A percentile compares a stretch with the other conserved stretches of the same genome.
These are phyloP conservation scores for Pseudogymnoascus sp. DNA, from an alignment of 2,329 filamentous ascomycete genomes.

Conservation along the genomic window DNA sequence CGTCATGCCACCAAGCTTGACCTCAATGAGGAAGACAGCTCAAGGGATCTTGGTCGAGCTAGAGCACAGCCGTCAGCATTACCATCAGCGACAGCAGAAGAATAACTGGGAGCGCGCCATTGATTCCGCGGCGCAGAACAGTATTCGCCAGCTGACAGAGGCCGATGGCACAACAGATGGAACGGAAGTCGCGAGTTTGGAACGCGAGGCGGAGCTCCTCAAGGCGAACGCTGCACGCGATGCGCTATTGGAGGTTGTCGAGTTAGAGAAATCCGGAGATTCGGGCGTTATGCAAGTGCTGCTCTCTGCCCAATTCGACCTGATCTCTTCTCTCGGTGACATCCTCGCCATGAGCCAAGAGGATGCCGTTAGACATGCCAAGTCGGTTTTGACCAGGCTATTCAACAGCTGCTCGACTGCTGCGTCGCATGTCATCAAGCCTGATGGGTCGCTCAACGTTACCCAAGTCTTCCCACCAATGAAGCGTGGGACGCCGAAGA, in stretches of 20 bases:
- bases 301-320: constrained; percentile 85
- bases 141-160: constrained; percentile 69
- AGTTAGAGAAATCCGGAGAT: constrained; percentile 78
- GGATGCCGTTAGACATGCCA: constrained; percentile 74
- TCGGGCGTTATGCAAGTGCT: constrained; percentile 72
- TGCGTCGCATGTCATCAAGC: constrained; percentile 79
- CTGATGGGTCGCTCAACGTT: constrained; percentile 60
- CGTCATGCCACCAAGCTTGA: constrained; percentile 60
- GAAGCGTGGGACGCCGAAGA: constrained; percentile 69
- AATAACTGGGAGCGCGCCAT: constrained; percentile 81
- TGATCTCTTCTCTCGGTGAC: constrained; percentile 72
- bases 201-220: constrained; percentile 76
- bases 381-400: constrained; percentile 66
- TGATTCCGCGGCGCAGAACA: constrained; percentile 81
- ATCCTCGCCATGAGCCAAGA: constrained; percentile 76
- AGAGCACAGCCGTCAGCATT: constrained; percentile 82
- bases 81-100: constrained; percentile 74
- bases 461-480: constrained; percentile 61
- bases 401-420: constrained; percentile 68
- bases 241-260: constrained; percentile 64
- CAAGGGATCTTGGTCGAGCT: constrained; percentile 83
- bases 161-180: constrained; percentile 57
- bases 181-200: constrained; percentile 62
- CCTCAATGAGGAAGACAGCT: constrained; percentile 76
- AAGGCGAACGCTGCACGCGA: constrained; percentile 79